Base-by-base conservation (phyloP, 2,329 filamentous ascomycete species). In the Ceratocystis alfenasii region DNA sequence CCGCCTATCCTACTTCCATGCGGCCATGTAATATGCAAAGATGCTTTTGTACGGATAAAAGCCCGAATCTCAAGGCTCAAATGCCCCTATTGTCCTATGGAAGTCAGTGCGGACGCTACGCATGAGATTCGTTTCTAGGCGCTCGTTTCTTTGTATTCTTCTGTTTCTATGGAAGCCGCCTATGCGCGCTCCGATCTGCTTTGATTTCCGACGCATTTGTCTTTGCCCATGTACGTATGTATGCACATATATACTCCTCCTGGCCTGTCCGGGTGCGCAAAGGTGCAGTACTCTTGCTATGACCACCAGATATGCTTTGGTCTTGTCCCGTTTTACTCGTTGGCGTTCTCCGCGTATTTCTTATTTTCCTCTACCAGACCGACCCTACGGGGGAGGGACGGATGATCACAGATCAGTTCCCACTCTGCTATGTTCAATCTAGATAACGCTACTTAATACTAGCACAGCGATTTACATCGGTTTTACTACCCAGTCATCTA, bases 1-100 rank as follows among this genome's bases (percentile, higher is more conserved):
- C 94, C 94, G 10, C 91, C 94, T 1, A 95, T 97, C 88, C 94
- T 96, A 83, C 86, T 99, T 73, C 89, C 90, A 0, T 99, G 94
- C 73, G 93, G 94, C 5, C 94, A 99, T 76, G 93, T 96, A 64
- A 87, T 99, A 68, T 92, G 91, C 20, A 83, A 86, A 69, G 92
- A 96, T 72, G 91, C 87, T 44, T 77, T 99, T 63, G 84, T 88
- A 68, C 86, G 86, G 72, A 80, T 97, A 53, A 86, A 86, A 65
- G 95, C 95, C 76, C 87, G 87, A 0, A 82, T 79, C 53, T 41
- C 25, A 30, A 80, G 87, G 68, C 95, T 95, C 80, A 99, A 99
- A 75, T 99, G 94, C 72, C 94, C 94, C 0, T 99, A 99, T 74
- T 99, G 94, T 73, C 94, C 94, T 0, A 85, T 78, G 36, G 93